Evolutionary conservation across 2,329 filamentous ascomycete species (phyloP).

Genomic region (Fusarium virguliforme): DNA sequence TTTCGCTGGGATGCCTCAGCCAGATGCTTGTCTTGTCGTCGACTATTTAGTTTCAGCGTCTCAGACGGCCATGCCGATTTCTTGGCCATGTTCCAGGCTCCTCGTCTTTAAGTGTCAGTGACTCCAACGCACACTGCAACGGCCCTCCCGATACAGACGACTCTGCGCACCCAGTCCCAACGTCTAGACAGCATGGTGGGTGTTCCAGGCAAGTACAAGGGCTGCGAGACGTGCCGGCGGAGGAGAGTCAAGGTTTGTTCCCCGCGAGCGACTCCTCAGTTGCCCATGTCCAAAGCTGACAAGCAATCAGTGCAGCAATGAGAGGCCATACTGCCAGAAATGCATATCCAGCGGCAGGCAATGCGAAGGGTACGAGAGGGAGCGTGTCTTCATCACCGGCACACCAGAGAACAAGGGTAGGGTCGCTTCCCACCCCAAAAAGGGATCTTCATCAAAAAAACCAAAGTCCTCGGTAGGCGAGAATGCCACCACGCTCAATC

Average conservation of each 20-base stretch:
- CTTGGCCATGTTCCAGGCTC: constrained; percentile 17
- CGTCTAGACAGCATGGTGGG: constrained; percentile 67
- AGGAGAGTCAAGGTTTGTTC: constrained; percentile 71
- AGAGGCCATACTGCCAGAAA: constrained; percentile 73
- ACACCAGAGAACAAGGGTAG: constrained; percentile 69
- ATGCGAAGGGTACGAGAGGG: constrained; percentile 75
- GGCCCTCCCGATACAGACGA: constrained; percentile 7
- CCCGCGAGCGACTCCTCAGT: background rate
- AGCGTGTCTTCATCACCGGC: constrained; percentile 76
- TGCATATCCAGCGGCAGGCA: constrained; percentile 71
- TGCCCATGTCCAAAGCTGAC: constrained; percentile 18
- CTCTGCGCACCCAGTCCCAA: constrained; percentile 10
- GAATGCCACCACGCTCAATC: constrained; percentile 45
- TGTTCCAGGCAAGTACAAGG: constrained; percentile 76
- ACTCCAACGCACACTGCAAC: constrained; percentile 8
- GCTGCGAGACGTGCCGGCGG: constrained; percentile 74
- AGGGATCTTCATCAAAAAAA: constrained; percentile 57
- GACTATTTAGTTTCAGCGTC: constrained; percentile 45
- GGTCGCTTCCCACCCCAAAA: constrained; percentile 71
- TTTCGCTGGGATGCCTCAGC: constrained; percentile 41
- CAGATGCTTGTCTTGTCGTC: constrained; percentile 21
- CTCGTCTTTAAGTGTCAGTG: constrained; percentile 17
- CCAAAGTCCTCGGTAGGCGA: constrained; percentile 49
- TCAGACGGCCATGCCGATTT: constrained; percentile 32
- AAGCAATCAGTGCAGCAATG: constrained; percentile 71